Base-by-base conservation (phyloP, 2,329 filamentous ascomycete species). In the Aaosphaeria pasadenensis region DNA sequence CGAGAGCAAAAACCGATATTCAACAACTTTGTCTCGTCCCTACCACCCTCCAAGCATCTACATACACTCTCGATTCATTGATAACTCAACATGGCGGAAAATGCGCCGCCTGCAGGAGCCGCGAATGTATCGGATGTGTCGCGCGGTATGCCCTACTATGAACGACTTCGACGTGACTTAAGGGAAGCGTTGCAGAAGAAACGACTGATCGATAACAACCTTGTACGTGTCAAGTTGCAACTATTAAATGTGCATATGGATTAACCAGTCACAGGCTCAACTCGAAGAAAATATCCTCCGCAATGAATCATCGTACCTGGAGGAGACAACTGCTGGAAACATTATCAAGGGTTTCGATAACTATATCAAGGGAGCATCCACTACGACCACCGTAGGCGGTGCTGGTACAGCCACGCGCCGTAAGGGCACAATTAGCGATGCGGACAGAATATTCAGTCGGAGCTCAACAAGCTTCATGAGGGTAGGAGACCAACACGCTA, bases 281-380 rank as follows among this genome's bases (percentile, higher is more conserved):
- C 71, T 85, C 49, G 94, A 99, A 75, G 89, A 95, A 43, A 81
- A 82, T 55, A 97, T 99, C 60, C 85, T 82, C 66, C 84, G 87
- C 55, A 87, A 89, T 63, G 94, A 99, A 71, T 84, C 86, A 49
- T 81, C 86, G 13, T 99, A 99, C 70, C 84, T 99, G 44, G 92
- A 97, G 70, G 90, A 90, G 62, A 86, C 85, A 11, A 84, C 79
- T 59, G 82, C 82, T 17, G 94, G 94, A 40, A 99, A 99, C 74
- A 97, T 99, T 66, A 92, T 99, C 69, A 91, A 89, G 43, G 94
- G 94, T 24, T 99, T 99, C 71, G 94, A 99, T 71, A 95, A 91
- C 67, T 99, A 97, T 74, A 95, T 96, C 77, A 99, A 99, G 72
- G 91, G 89, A 46, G 64, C 82, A 6, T 82, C 83, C n/a, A 77